Evolutionary conservation across 495 filamentous ascomycete species (phyloP).

Genomic region (Penicillium robsamsonii): DNA sequence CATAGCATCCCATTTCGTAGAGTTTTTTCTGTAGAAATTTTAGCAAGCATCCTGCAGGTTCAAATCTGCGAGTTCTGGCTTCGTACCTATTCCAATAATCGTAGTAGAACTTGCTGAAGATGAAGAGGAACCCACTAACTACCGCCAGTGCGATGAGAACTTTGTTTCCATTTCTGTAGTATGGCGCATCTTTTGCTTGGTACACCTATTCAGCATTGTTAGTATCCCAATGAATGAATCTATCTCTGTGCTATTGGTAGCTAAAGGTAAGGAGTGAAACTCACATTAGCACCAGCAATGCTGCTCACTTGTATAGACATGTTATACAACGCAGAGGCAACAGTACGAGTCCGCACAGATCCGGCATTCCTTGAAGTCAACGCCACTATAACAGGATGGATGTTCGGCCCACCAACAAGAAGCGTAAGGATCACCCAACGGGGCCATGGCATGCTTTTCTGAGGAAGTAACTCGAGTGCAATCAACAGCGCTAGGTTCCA

Average conservation of each 20-base stretch:
- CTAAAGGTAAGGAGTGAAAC: slow-evolving; percentile 9
- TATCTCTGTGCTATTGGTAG: not conserved
- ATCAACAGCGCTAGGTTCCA: slow-evolving; percentile 57
- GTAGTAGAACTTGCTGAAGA: slow-evolving; percentile 60
- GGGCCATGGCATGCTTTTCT: slow-evolving; percentile 44
- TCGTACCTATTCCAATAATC: slow-evolving; percentile 50
- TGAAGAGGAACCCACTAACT: slow-evolving; percentile 55
- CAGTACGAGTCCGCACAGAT: slow-evolving; percentile 60
- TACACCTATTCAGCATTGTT: slow-evolving; percentile 48
- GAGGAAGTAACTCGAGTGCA: slow-evolving; percentile 42
- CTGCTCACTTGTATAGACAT: slow-evolving; percentile 67
- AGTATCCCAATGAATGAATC: not conserved
- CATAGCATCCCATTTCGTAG: slow-evolving; percentile 55
- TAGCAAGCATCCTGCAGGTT: slow-evolving; percentile 2
- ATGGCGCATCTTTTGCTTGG: slow-evolving; percentile 57
- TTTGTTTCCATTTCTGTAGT: slow-evolving; percentile 63
- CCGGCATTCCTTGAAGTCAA: slow-evolving; percentile 64
- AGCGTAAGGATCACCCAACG: slow-evolving; percentile 51
- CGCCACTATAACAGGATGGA: slow-evolving; percentile 64
- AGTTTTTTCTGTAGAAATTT: slow-evolving; percentile 24
- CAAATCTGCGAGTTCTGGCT: slow-evolving; percentile 4
- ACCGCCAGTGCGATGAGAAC: slow-evolving; percentile 55
- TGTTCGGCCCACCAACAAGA: slow-evolving; percentile 54
- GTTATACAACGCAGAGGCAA: slow-evolving; percentile 64
- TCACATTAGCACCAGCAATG: slow-evolving; percentile 53